Evolutionary conservation across 768 basidiomycete genomes (phyloP).

Genomic region (Trametopsis cervina): DNA sequence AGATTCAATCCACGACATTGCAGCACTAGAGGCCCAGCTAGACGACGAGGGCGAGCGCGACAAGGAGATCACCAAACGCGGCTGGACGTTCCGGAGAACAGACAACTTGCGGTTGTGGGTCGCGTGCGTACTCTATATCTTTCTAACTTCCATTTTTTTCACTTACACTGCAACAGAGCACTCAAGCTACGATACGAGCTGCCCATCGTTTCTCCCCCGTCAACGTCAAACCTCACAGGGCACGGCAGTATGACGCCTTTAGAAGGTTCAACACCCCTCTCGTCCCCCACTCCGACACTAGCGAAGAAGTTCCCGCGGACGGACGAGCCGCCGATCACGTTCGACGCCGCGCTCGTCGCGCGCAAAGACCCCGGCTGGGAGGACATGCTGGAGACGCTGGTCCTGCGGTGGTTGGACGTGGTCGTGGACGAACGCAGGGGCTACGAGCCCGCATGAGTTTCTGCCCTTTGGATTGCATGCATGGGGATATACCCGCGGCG

Average conservation of each 20-base stretch:
- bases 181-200: slow-evolving; percentile 78
- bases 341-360: slow-evolving; percentile 72
- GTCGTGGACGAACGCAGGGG: slow-evolving; percentile 51
- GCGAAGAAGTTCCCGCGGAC: slow-evolving; percentile 32
- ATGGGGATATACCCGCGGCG: too few species aligned
- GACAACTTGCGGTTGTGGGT: slow-evolving; percentile 85
- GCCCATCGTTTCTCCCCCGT: slow-evolving; percentile 48
- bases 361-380: slow-evolving; percentile 77
- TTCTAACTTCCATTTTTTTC: not conserved
- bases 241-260: slow-evolving; percentile 12
- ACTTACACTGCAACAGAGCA: slow-evolving; percentile 38
- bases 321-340: slow-evolving; percentile 43
- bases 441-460: too few species aligned
- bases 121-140: slow-evolving; percentile 49
- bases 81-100: slow-evolving; percentile 81
- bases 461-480: too few species aligned
- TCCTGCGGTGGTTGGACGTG: slow-evolving; percentile 60
- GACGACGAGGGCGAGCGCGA: slow-evolving; percentile 26
- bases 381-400: slow-evolving; percentile 58
- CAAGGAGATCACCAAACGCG: slow-evolving; percentile 40
- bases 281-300: slow-evolving; percentile 26
- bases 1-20: slow-evolving; percentile 75
- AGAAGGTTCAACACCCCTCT: slow-evolving; percentile 13
- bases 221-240: not conserved
- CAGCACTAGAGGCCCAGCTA: slow-evolving; percentile 47